Evolutionary conservation across 2,329 filamentous ascomycete genomes (phyloP), one percentile per base, ranked within the genome.

Genomic region (Chaetomium strumarium): DNA sequence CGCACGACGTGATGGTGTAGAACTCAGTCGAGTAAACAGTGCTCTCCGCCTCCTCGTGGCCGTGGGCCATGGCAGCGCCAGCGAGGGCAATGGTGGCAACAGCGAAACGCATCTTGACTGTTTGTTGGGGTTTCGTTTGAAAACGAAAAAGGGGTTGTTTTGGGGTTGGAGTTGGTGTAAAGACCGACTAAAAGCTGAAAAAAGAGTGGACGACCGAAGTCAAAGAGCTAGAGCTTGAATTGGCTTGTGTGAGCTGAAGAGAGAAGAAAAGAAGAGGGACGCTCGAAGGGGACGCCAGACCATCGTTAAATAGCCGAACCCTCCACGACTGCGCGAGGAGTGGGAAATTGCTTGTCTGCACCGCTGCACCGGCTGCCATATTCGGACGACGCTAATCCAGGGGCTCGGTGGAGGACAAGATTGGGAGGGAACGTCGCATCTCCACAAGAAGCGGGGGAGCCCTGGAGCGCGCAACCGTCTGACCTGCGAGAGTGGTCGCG

Each of bases 51-150:
- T 62, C 58, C 40, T 62, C 60, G 33, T 60, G 39, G 60, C 62
- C 60, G 33, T 60, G 39, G 60, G 59, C 61, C 9, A 62, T 29
- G 54, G 67, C 72, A 64, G 71, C 72, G 63, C 70, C 73, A 62
- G 72, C 74, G 64, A 81, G 72, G 65, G 77, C 65, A 66, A 70
- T 67, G 61, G 74, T 72, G 64, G 75, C 71, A 66, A 74, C 63
- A 63, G 76, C 65, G 78, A 81, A 82, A 79, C 78, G 78, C 80
- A 84, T 84, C 65, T 82, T 83, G 79, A 74, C 62, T 59, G 68
- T 58, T 56, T 40, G n/a, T 40, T 36, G 53, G 51, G 46, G 46
- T 56, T 51, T 58, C 59, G 49, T 52, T 37, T 53, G n/a, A 55
- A 57, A 58, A 58, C 40, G 53, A 58, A 58, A 45, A 47, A 51